Base-by-base conservation (phyloP, 768 basidiomycete genomes). In the Cytidiella melzeri region DNA sequence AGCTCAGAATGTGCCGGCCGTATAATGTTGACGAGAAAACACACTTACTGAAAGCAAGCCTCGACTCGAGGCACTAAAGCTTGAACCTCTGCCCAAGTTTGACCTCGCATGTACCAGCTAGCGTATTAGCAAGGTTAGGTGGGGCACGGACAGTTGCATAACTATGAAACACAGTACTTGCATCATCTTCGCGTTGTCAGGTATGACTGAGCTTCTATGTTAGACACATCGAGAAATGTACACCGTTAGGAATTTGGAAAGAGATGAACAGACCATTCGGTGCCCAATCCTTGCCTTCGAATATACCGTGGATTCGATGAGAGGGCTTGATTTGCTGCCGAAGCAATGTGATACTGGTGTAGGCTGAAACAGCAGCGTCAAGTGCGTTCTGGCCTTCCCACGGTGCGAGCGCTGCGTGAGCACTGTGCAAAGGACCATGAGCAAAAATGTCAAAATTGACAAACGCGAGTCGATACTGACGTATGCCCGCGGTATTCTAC, bases 291-390 rank as follows among this genome's bases (percentile, higher is more conserved):
- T 74, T 76, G 1, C 88, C 88, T 55, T 77, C 74, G 57, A 92
- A 80, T 41, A 91, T 76, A 0, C 89, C 88, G 58, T 94, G 90
- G 3, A 90, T 77, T 34, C 90, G 81, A 54, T 84, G 79, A 0
- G 81, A 81, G 0, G 92, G 87, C 46, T 76, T 73, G 13, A 90
- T 72, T 57, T 93, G 92, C 64, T 94, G 92, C 13, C 92, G 79
- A 21, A 93, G 72, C 5, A 81, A 80, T 0, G 87, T 81, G 23
- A 93, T 81, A 46, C 82, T 86, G 43, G 77, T 84, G 61, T 93
- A 92, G 3, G 86, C 84, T 3, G 90, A 72, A 4, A 92, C 84
- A n/a, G 88, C 89, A 0, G 92, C 92, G 60, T 94, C 91, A 11
- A 92, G 66, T 1, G 90, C 83, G 54, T 92, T 92, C 52, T 72